These are phyloP conservation scores for Penicillium mononematosum DNA, from an alignment of 495 filamentous ascomycete genomes.

Conservation along the genomic window DNA sequence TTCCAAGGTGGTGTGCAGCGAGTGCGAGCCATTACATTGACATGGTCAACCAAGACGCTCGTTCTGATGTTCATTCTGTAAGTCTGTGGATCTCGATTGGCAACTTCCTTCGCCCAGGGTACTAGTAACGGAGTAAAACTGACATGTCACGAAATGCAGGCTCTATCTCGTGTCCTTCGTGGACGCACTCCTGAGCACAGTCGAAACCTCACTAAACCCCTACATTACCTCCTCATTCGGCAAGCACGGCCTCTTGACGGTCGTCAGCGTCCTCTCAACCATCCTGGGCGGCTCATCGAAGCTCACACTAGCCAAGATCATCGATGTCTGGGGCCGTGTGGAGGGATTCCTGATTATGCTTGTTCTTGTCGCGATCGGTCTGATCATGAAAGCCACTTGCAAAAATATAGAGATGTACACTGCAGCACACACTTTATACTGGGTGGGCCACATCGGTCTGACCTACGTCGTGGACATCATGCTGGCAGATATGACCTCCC, in stretches of 20 bases:
- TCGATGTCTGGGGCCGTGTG: conserved; percentile 58
- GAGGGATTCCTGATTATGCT: conserved; percentile 45
- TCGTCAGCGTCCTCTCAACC: conserved; percentile 23
- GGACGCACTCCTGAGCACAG: conserved; percentile 8
- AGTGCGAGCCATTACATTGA: conserved; percentile 10
- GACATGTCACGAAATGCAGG: conserved; percentile 1
- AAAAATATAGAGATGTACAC: conserved; percentile 41
- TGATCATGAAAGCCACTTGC: conserved; percentile 44
- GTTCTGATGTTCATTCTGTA: conserved; percentile 13
- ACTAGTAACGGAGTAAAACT: neutral
- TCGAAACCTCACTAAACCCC: conserved; percentile 17
- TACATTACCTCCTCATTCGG: conserved; percentile 28
- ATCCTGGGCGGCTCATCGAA: conserved; percentile 60
- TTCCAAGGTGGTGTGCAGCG: conserved; percentile 13
- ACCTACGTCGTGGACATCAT: conserved; percentile 54
- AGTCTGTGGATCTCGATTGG: neutral
- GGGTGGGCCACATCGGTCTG: conserved; percentile 53
- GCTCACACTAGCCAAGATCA: conserved; percentile 58
- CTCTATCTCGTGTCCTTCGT: conserved; percentile 19
- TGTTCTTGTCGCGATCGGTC: conserved; percentile 30
- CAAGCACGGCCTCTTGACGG: conserved; percentile 22
- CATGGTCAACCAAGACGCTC: conserved; percentile 11
- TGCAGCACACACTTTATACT: conserved; percentile 49
- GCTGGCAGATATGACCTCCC: conserved; percentile 57
- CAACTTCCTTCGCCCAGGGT: neutral